These are phyloP conservation scores for Elongisporangium anandrum DNA, from an alignment of 352 stramenopile genomes.

Conservation along the genomic window DNA sequence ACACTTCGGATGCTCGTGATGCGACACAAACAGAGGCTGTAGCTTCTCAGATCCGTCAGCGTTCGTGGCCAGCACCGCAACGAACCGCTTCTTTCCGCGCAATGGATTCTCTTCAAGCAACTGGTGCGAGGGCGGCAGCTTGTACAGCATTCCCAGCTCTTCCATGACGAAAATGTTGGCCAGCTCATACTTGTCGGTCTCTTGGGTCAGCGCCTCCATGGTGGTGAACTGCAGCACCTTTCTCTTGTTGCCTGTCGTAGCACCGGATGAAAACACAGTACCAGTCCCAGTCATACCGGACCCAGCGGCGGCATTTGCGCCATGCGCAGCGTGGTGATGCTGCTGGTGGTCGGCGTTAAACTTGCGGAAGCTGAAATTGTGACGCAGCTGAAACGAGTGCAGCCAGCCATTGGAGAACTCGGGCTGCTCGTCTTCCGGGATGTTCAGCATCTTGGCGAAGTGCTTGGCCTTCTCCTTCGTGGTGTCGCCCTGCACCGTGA, in stretches of 20 bases:
- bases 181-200: slow-evolving; percentile 74
- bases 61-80: slow-evolving; percentile 61
- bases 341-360: slow-evolving; percentile 66
- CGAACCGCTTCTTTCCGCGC: slow-evolving; percentile 66
- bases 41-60: slow-evolving; percentile 73
- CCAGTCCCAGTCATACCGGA: background rate
- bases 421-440: slow-evolving; percentile 68
- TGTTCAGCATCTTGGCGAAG: slow-evolving; percentile 77
- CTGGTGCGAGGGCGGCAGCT: slow-evolving; percentile 45
- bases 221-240: slow-evolving; percentile 54
- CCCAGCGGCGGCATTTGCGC: background rate
- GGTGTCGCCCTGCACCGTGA: slow-evolving; percentile 76
- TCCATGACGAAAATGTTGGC: slow-evolving; percentile 76
- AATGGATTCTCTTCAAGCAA: slow-evolving; percentile 42
- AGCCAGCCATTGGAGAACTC: slow-evolving; percentile 83
- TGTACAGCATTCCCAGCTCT: slow-evolving; percentile 74
- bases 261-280: background rate
- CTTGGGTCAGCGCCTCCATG: slow-evolving; percentile 50
- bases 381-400: slow-evolving; percentile 73
- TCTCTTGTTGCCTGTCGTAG: slow-evolving; percentile 4
- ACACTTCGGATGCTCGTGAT: slow-evolving; percentile 71
- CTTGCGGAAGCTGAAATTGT: slow-evolving; percentile 84
- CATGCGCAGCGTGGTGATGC: slow-evolving; percentile 3
- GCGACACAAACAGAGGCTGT: slow-evolving; percentile 77
- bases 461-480: slow-evolving; percentile 86